Conservation (phyloP, 495 filamentous ascomycete species). For the Hamigera avellanea region DNA sequence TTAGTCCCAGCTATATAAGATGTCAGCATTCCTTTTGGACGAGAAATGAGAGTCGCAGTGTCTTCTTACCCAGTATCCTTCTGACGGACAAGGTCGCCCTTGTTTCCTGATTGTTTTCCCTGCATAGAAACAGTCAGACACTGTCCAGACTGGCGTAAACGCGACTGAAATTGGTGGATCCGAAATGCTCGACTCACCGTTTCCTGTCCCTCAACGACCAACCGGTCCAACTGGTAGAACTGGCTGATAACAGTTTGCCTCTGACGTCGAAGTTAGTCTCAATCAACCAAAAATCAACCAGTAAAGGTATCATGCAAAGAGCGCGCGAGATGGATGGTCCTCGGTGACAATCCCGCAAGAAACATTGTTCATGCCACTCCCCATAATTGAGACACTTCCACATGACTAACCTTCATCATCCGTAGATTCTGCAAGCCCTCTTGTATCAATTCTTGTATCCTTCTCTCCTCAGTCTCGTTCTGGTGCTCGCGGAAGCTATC, state of each 20-base stretch:
- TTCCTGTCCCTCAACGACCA: conserved; percentile 87
- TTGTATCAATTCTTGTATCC: conserved; percentile 81
- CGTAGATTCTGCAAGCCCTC: conserved; percentile 79
- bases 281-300: background rate
- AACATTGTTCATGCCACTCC: no score
- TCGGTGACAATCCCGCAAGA: no score
- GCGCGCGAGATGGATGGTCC: no score
- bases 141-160: no score
- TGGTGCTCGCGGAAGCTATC: conserved; percentile 80
- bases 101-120: conserved; percentile 64
- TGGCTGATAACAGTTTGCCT: conserved; percentile 91
- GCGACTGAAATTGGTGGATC: background rate
- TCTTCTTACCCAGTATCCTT: conserved; percentile 70
- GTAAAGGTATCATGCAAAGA: no score
- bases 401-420: conserved; percentile 70
- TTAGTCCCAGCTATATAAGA: conserved; percentile 36
- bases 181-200: conserved; percentile 23
- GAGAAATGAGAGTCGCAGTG: background rate
- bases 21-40: conserved; percentile 7
- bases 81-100: conserved; percentile 62
- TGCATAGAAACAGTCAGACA: conserved; percentile 13
- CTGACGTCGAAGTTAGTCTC: conserved; percentile 35
- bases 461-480: conserved; percentile 54
- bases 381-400: no score
- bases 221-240: conserved; percentile 82